A percentile compares a stretch with the other conserved stretches of the same genome.
These are phyloP conservation scores for Polyporus tsugae DNA, from an alignment of 1,284 basidiomycete genomes.

Conservation along the genomic window DNA sequence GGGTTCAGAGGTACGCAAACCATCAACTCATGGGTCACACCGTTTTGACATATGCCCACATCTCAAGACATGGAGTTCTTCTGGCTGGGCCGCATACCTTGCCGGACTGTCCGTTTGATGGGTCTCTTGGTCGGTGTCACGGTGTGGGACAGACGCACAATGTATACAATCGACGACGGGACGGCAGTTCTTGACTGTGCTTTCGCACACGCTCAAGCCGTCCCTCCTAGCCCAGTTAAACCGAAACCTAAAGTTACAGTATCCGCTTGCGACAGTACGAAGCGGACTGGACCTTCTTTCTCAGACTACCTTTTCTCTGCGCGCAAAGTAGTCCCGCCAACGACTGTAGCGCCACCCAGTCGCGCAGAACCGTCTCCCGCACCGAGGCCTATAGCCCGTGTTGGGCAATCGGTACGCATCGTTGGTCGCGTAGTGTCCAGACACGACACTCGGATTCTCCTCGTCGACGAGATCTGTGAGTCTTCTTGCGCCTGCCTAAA, in stretches of 20 bases:
- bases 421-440: constrained; percentile 55
- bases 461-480: constrained; percentile 50
- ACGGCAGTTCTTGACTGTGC: constrained; percentile 73
- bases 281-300: constrained; percentile 16
- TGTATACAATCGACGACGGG: constrained; percentile 80
- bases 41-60: neutral
- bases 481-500: neutral
- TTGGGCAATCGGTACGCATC: constrained; percentile 59
- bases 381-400: constrained; percentile 50
- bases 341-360: neutral
- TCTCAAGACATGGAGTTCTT: constrained; percentile 57
- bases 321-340: neutral
- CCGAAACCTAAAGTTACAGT: constrained; percentile 1
- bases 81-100: constrained; percentile 77
- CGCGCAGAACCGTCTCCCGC: constrained; percentile 28
- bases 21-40: neutral
- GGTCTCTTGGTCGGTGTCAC: constrained; percentile 71
- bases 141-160: constrained; percentile 62
- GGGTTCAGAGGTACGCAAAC: constrained; percentile 46
- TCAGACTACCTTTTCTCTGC: constrained; percentile 24
- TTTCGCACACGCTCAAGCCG: constrained; percentile 45
- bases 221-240: constrained; percentile 26
- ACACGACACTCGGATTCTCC: constrained; percentile 55
- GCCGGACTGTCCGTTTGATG: constrained; percentile 64
- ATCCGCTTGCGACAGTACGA: neutral